These are phyloP conservation scores for Cajanus cajan DNA, from an alignment of 306 rosid genomes.

Conservation along the genomic window DNA sequence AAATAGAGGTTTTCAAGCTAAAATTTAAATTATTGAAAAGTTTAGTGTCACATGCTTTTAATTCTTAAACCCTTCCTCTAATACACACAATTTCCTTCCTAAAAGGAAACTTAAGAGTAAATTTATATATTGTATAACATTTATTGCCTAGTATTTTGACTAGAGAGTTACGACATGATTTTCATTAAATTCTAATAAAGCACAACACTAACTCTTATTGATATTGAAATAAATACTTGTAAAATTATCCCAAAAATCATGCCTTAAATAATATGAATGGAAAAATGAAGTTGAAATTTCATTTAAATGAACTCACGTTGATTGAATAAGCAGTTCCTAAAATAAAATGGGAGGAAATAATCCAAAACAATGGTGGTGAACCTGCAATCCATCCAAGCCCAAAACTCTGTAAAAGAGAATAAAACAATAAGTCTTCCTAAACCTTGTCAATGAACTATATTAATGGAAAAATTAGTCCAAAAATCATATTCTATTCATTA, in stretches of 20 bases:
- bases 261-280: neutral
- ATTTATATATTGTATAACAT: neutral
- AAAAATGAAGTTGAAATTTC: neutral
- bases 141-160: neutral
- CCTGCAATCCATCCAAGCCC: slow-evolving; percentile 71
- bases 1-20: neutral
- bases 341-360: slow-evolving; percentile 58
- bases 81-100: neutral
- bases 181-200: neutral
- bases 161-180: neutral
- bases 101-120: too few species aligned
- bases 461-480: too few species aligned
- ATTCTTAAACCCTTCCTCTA: too few species aligned
- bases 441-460: neutral
- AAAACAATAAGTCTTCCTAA: slow-evolving; percentile 1
- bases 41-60: neutral
- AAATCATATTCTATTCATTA: too few species aligned
- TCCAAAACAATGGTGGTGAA: slow-evolving; percentile 80
- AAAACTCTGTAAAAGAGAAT: slow-evolving; percentile 53
- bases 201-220: neutral
- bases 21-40: too few species aligned
- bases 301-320: slow-evolving; percentile 51
- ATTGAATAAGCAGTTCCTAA: slow-evolving; percentile 78
- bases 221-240: neutral
- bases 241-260: neutral